Base-by-base conservation (phyloP, 169 alveolate species). In the Neospora caninum region DNA sequence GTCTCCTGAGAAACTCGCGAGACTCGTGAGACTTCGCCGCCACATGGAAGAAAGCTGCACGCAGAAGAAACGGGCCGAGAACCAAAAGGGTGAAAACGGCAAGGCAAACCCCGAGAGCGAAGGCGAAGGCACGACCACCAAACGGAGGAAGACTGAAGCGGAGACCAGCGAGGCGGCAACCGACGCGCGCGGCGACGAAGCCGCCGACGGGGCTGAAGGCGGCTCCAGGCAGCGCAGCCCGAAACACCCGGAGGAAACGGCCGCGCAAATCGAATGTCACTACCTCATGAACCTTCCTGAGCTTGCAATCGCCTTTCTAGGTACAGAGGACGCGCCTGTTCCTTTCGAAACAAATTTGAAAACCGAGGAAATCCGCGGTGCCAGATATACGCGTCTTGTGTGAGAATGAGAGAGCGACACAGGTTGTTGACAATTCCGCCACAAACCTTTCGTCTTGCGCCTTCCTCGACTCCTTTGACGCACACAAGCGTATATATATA, bases 211-310 rank as follows among this genome's bases (percentile, higher is more conserved):
- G 58, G 58, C 13, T 13, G 58, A 49, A 49, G 58, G 58, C 58
- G n/a, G 22, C 54, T 49, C 92, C 80, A 29, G 49, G 49, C 39
- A 36, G 78, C 22, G n/a, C 41, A 4, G 34, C 38, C n/a, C 39
- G 82, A 69, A 31, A 22, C n/a, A 34, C 25, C 42, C 29, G 70
- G 87, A 38, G 58, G 80, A 58, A 58, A 39, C 18, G 73, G 6
- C 18, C 42, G 67, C 93, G 91, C 39, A 80, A 54, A 91, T 95
- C 87, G 97, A 96, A 69, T 95, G 96, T 54, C 99, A 98, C 83
- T 96, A 97, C 91, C 93, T 97, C 91, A 98, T 98, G 99, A 98
- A 98, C 95, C 95, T 98, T 84, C 99, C 99, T 18, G 97, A 97
- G 95, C 96, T 96, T 78, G 98, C 99, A 29, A 94, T 97, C 53